Evolutionary conservation across 2,329 filamentous ascomycete genomes (phyloP).

Genomic region (Leptographium procerum): DNA sequence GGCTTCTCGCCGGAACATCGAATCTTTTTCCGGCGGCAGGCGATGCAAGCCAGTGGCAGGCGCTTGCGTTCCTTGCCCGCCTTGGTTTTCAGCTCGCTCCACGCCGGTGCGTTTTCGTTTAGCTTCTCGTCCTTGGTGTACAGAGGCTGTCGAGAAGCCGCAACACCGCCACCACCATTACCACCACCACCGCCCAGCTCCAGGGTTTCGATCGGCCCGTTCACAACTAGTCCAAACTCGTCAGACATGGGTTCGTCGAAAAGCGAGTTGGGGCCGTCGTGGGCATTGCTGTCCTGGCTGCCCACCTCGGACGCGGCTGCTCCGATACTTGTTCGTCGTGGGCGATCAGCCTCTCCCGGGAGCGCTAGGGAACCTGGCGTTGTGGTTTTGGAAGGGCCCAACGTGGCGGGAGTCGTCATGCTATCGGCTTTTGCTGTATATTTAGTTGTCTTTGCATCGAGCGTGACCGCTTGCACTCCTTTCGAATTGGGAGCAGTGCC

Average conservation of each 20-base stretch:
- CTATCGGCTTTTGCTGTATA: neutral
- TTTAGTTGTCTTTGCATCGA: neutral
- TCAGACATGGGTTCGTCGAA: conserved; percentile 44
- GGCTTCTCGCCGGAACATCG: conserved; percentile 96
- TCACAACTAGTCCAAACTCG: conserved; percentile 43
- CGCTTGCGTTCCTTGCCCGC: conserved; percentile 94
- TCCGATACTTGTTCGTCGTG: neutral
- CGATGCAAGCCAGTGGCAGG: conserved; percentile 86
- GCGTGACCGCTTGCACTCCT: neutral
- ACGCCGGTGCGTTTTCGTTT: conserved; percentile 44
- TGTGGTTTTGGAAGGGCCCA: neutral
- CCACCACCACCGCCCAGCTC: conserved; percentile 33
- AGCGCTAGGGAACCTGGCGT: neutral
- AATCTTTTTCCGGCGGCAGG: conserved; percentile 94
- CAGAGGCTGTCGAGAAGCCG: neutral
- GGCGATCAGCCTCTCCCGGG: neutral
- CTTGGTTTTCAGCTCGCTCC: conserved; percentile 79
- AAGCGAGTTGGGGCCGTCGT: conserved; percentile 27
- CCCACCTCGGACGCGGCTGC: conserved; percentile 29
- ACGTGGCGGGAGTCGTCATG: no score
- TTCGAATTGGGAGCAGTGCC: neutral
- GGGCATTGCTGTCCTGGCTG: conserved; percentile 30
- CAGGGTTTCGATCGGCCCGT: conserved; percentile 37
- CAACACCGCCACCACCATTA: no score
- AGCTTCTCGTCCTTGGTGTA: conserved; percentile 43